Evolutionary conservation across 495 filamentous ascomycete genomes (phyloP).

Genomic region (Delitschia confertaspora): DNA sequence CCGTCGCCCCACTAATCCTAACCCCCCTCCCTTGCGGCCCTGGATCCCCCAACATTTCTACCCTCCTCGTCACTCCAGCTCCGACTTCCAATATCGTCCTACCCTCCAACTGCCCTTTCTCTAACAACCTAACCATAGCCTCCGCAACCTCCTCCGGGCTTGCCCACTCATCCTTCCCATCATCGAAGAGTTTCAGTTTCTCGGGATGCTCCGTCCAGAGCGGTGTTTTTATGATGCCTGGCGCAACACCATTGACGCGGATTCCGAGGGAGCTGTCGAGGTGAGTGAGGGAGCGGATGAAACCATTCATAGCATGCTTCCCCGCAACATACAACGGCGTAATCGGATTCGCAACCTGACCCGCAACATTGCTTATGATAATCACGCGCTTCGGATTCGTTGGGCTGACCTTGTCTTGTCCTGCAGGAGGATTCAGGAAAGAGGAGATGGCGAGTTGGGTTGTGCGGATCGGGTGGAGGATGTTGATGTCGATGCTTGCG

Average conservation of each 20-base stretch:
- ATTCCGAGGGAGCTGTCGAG: constrained; percentile 49
- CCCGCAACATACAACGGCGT: constrained; percentile 53
- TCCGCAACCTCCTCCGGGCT: constrained; percentile 56
- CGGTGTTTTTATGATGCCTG: constrained; percentile 57
- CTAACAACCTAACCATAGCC: constrained; percentile 52
- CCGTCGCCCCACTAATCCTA: constrained; percentile 38
- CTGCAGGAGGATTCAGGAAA: constrained; percentile 40
- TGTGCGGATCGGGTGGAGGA: constrained; percentile 60
- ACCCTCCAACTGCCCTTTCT: constrained; percentile 38
- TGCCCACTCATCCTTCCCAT: constrained; percentile 48
- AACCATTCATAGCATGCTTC: constrained; percentile 55
- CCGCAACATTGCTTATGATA: constrained; percentile 56
- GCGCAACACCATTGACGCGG: constrained; percentile 56
- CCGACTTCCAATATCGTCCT: constrained; percentile 51
- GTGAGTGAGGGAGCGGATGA: constrained; percentile 45
- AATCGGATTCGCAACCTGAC: constrained; percentile 43
- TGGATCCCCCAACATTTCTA: constrained; percentile 48
- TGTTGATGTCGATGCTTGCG: constrained; percentile 54
- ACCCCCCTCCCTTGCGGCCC: constrained; percentile 46
- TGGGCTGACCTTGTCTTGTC: constrained; percentile 15
- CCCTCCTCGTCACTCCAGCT: constrained; percentile 44
- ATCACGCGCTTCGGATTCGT: constrained; percentile 45
- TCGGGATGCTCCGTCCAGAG: constrained; percentile 62
- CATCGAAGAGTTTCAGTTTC: constrained; percentile 49
- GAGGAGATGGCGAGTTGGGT: constrained; percentile 57